Percentiles rank a stretch among this genome's conserved stretches.
Conservation (phyloP, 139 green algal genomes). For the Haematococcus sp. region DNA sequence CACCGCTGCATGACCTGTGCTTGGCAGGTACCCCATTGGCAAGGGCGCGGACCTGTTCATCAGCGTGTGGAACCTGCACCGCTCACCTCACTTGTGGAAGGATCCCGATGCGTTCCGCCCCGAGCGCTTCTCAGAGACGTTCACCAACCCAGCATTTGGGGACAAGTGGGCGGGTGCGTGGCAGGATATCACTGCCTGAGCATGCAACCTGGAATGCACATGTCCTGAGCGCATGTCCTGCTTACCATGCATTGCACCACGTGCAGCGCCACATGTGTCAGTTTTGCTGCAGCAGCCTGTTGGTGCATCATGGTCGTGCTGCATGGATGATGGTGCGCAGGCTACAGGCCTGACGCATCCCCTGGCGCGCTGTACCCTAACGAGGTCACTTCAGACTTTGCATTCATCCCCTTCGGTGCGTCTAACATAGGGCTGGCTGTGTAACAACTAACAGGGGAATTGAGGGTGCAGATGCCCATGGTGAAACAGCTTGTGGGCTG, state of each 20-base stretch:
- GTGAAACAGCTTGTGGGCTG: too few species aligned
- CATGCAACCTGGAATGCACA: too few species aligned
- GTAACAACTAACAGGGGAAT: too few species aligned
- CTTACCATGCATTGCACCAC: not conserved
- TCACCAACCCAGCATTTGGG: conserved; percentile 47
- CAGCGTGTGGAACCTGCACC: conserved; percentile 97
- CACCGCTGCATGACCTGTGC: not conserved
- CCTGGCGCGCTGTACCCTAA: conserved; percentile 88
- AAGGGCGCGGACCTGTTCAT: conserved; percentile 98
- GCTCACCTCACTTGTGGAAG: conserved; percentile 91
- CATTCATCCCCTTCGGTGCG: conserved; percentile 93
- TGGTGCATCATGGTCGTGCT: not conserved
- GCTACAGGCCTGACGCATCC: conserved; percentile 63
- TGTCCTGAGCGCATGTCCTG: not conserved
- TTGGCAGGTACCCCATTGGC: conserved; percentile 79
- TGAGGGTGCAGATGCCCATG: too few species aligned
- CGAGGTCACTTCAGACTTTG: conserved; percentile 92
- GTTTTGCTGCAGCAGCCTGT: not conserved
- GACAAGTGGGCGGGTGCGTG: conserved; percentile 54
- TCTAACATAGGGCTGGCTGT: too few species aligned
- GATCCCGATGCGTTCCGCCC: conserved; percentile 90
- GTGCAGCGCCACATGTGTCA: too few species aligned
- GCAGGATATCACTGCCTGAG: not conserved
- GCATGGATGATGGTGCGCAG: conserved; percentile 4
- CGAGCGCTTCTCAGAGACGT: conserved; percentile 78